A percentile compares a stretch with the other conserved stretches of the same genome.
These are phyloP conservation scores for Ganoderma lingzhi DNA, from an alignment of 1,284 basidiomycete species.

Conservation along the genomic window DNA sequence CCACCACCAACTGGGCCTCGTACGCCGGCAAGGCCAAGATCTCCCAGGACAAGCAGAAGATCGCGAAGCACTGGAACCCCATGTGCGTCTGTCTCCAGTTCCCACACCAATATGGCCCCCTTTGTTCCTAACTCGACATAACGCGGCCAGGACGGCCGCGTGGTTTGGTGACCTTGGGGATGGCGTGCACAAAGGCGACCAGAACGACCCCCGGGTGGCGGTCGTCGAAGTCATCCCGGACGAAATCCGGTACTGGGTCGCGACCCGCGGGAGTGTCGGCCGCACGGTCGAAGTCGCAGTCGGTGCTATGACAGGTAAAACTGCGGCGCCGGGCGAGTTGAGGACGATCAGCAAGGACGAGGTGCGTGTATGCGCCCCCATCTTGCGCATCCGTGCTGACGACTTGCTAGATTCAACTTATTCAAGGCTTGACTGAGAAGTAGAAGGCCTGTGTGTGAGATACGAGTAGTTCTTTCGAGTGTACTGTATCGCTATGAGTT, in stretches of 20 bases:
- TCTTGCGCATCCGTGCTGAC: no score
- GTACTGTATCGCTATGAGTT: slow-evolving; percentile 7
- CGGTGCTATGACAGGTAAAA: slow-evolving; percentile 61
- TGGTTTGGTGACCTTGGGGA: slow-evolving; percentile 93
- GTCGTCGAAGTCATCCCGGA: slow-evolving; percentile 85
- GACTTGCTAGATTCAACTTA: slow-evolving; percentile 42
- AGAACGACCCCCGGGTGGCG: slow-evolving; percentile 82
- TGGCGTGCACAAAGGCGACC: slow-evolving; percentile 85
- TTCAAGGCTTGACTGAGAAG: slow-evolving; percentile 32
- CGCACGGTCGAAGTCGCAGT: slow-evolving; percentile 61
- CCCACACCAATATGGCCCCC: background rate
- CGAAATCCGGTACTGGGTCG: slow-evolving; percentile 84
- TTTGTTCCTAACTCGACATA: background rate
- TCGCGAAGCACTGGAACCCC: slow-evolving; percentile 76
- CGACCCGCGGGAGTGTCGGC: slow-evolving; percentile 54
- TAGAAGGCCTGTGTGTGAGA: slow-evolving; percentile 10
- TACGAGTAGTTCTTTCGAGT: background rate
- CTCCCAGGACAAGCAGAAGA: slow-evolving; percentile 66
- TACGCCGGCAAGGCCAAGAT: slow-evolving; percentile 81
- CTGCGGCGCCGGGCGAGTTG: slow-evolving; percentile 69
- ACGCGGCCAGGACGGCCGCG: slow-evolving; percentile 60
- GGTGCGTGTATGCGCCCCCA: slow-evolving; percentile 45
- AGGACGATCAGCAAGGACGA: slow-evolving; percentile 69
- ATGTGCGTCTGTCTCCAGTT: slow-evolving; percentile 48
- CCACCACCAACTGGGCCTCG: slow-evolving; percentile 86